Evolutionary conservation across 768 basidiomycete genomes (phyloP).

Genomic region (Termitomyces heimii): DNA sequence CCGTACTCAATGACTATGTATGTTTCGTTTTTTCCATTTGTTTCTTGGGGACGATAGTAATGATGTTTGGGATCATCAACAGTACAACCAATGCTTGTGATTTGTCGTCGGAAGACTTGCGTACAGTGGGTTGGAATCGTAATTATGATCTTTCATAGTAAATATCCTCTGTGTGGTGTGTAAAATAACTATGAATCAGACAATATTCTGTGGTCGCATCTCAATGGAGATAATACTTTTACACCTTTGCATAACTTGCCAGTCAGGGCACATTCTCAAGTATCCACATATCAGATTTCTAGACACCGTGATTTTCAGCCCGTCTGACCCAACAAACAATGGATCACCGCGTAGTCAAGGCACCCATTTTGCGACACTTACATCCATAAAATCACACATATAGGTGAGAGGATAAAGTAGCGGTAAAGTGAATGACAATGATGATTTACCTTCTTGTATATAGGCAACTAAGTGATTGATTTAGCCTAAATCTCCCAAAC

Average conservation of each 20-base stretch:
- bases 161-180: background rate
- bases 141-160: too few relatives aligned
- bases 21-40: constrained; percentile 3
- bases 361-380: too few relatives aligned
- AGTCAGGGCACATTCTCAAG: background rate
- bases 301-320: background rate
- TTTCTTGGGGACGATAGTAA: background rate
- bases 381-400: too few relatives aligned
- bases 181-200: background rate
- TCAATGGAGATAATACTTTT: background rate
- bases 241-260: background rate
- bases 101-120: background rate
- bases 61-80: background rate
- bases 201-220: background rate
- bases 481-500: too few relatives aligned
- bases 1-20: constrained; percentile 27
- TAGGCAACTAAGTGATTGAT: too few relatives aligned
- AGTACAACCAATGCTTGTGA: constrained; percentile 23
- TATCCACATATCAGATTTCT: background rate
- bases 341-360: too few relatives aligned
- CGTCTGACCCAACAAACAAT: too few relatives aligned
- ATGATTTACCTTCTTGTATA: too few relatives aligned
- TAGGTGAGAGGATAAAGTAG: too few relatives aligned
- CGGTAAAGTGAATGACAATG: too few relatives aligned
- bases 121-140: background rate